phyloP scores from a whole-genome alignment of 768 basidiomycete species.

The Brasilioporus rufonigricans region DNA sequence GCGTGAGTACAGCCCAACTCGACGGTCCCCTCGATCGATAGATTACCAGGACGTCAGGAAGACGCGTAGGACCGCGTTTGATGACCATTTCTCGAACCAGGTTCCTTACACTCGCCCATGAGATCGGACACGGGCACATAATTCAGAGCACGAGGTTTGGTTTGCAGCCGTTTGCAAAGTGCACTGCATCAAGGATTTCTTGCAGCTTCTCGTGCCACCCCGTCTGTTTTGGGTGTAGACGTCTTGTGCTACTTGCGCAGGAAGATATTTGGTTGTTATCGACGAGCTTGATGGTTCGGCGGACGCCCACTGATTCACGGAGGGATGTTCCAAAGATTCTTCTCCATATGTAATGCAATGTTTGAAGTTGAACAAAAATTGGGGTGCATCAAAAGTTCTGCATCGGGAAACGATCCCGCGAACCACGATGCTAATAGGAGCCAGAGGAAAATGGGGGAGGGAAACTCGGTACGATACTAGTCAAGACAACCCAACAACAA shows the following conservation, averaged over 20 bases:
- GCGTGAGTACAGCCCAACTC: too few species aligned
- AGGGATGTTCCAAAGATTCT: too few species aligned
- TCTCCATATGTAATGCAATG: too few species aligned
- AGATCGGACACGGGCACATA: neutral
- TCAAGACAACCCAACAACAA: slow-evolving; percentile 1
- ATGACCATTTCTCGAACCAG: too few species aligned
- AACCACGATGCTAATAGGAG: neutral
- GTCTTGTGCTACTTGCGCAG: too few species aligned
- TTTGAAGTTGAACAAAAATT: neutral
- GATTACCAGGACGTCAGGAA: too few species aligned
- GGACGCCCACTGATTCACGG: too few species aligned
- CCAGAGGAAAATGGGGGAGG: neutral
- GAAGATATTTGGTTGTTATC: too few species aligned
- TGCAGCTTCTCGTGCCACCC: neutral
- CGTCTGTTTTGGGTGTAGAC: too few species aligned
- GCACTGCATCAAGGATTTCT: neutral
- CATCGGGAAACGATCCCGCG: neutral
- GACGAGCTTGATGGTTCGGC: too few species aligned
- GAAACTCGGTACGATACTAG: neutral
- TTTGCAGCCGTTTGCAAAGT: neutral
- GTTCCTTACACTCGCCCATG: neutral
- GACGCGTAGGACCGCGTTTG: neutral
- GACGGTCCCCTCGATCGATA: too few species aligned
- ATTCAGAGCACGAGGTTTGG: neutral
- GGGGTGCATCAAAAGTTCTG: neutral